phyloP scores from a whole-genome alignment of 768 basidiomycete genomes.

The Bullera alba region DNA sequence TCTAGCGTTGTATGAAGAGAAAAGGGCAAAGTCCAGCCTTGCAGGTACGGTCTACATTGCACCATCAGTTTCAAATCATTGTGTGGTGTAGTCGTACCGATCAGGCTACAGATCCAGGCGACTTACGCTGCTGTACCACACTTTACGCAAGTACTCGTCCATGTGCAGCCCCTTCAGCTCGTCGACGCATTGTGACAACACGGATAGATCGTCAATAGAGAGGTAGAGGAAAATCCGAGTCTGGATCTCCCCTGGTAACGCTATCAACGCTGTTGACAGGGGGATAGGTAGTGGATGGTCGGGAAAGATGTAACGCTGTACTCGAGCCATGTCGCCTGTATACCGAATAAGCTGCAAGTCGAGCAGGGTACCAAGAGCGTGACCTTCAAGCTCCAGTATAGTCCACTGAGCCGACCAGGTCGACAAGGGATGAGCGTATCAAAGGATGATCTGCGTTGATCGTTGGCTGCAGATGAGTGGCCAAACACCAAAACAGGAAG shows the following conservation, averaged over 20 bases:
- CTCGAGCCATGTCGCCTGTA: too few species aligned
- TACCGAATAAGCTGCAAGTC: too few species aligned
- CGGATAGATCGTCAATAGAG: conserved; percentile 1
- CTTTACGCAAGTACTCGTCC: conserved; percentile 1
- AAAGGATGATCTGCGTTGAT: too few species aligned
- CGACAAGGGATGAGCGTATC: too few species aligned
- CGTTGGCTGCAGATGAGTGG: too few species aligned
- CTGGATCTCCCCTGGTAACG: background rate
- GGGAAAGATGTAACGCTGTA: background rate
- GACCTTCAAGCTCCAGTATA: too few species aligned
- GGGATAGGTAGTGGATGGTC: background rate
- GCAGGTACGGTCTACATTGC: conserved; percentile 7
- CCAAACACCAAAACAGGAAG: too few species aligned
- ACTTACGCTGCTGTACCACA: background rate
- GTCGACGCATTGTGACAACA: conserved; percentile 1
- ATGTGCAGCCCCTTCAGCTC: background rate
- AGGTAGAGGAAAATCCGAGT: conserved; percentile 5
- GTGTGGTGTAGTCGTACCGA: too few species aligned
- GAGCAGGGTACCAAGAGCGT: too few species aligned
- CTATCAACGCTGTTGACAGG: background rate
- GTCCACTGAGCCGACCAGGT: too few species aligned
- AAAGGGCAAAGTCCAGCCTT: conserved; percentile 1
- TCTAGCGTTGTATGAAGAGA: background rate
- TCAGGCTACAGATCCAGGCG: too few species aligned
- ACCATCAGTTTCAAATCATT: background rate